Base-by-base conservation (phyloP, 768 basidiomycete genomes). In the Pleurotus sapidus region DNA sequence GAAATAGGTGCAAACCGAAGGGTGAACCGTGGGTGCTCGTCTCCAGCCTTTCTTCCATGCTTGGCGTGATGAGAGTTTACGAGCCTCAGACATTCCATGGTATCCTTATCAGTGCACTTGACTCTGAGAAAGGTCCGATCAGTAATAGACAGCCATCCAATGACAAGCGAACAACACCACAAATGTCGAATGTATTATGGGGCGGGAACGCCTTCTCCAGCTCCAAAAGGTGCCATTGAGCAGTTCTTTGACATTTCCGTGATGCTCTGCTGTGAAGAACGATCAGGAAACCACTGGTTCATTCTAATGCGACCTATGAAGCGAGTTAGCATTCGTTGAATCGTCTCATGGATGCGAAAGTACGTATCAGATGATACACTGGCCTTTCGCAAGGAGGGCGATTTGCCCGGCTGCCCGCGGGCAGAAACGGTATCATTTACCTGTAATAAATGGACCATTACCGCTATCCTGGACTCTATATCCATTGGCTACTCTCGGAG, bases 371-470 rank as follows among this genome's bases (percentile, higher is more conserved):
- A 42, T 39, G 51, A 53, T 53, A 40, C 15, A 39, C 23, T n/a
- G 51, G 25, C 49, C 37, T n/a, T 53, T 53, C 51, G 40, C 51
- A 53, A 53, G 51, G 38, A 53, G 17, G 51, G 51, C 51, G 51
- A 53, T 40, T 39, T 53, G 51, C 51, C 51, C 51, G 51, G 40
- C 51, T 53, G 51, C 3, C 51, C 51, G 51, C 51, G 51, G 51
- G 23, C 9, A 25, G 39, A 53, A 53, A 53, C 51, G 38, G 51
- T 42, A 24, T n/a, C 39, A 38, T 25, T 20, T 40, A 42, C 11
- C 20, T 20, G 51, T 5, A 53, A 11, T 39, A 17, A 34, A 25
- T 39, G 24, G 51, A 42, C 40, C 38, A 53, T 25, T 53, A 53
- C 51, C 51, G 38, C 18, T 53, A 40, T 53, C 38, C 23, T 53